Conservation (phyloP, 164 flowering plant species). For the Chimonanthus praecox region DNA sequence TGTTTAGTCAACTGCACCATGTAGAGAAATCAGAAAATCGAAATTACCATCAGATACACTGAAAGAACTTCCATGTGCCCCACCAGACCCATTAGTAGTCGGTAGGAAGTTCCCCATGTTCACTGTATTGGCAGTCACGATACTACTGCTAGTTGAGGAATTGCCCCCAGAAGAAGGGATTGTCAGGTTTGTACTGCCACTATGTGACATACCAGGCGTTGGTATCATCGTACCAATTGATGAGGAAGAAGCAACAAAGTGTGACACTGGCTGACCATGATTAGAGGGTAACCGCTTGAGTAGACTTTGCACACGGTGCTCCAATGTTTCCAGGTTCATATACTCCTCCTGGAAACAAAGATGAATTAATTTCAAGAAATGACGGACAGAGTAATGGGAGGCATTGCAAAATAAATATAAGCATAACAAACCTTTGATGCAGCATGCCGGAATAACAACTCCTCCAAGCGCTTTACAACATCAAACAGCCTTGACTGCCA, state of each 20-base stretch:
- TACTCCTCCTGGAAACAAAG: constrained; percentile 69
- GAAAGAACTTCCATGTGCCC: constrained; percentile 45
- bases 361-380: neutral
- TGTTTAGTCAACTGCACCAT: neutral
- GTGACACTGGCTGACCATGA: constrained; percentile 40
- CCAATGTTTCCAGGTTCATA: constrained; percentile 64
- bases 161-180: constrained; percentile 50
- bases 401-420: neutral
- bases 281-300: constrained; percentile 28
- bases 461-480: constrained; percentile 73
- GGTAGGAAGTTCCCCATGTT: constrained; percentile 53
- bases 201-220: constrained; percentile 82
- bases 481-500: constrained; percentile 37
- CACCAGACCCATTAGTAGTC: constrained; percentile 32
- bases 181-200: constrained; percentile 46
- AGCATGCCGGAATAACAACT: constrained; percentile 49
- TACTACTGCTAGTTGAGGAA: constrained; percentile 34
- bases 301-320: constrained; percentile 48
- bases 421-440: constrained; percentile 40
- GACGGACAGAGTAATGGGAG: no score
- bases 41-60: constrained; percentile 54
- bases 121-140: constrained; percentile 32
- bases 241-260: constrained; percentile 52
- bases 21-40: neutral
- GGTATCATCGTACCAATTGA: constrained; percentile 89